Conservation (phyloP, 805 yeast species). For the Yarrowia keelungensis region DNA sequence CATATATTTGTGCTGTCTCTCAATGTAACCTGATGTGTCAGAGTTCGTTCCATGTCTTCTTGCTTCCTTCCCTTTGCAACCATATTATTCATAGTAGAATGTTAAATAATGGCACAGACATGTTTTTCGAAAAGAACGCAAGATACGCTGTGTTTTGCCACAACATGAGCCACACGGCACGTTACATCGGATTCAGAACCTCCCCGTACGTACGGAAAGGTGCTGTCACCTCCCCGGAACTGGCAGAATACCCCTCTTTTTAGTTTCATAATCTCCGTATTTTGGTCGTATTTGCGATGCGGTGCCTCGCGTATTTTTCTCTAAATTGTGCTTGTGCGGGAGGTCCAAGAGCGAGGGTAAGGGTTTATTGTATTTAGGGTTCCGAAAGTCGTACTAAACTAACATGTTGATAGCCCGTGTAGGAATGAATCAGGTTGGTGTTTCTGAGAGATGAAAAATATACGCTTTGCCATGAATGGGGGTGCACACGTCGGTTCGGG, state of each 20-base stretch:
- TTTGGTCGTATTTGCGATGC: conserved; percentile 30
- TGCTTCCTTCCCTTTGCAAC: conserved; percentile 1
- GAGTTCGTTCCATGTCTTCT: conserved; percentile 1
- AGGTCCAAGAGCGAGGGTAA: conserved; percentile 23
- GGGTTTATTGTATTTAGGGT: neutral
- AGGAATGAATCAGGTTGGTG: neutral
- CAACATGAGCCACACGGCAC: no score
- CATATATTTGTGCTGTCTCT: no score
- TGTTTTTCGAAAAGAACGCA: neutral
- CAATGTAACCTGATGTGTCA: neutral
- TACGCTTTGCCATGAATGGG: neutral
- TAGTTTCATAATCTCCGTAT: conserved; percentile 22
- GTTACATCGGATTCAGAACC: no score
- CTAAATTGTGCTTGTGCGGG: conserved; percentile 23
- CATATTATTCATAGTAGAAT: neutral
- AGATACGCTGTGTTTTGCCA: no score
- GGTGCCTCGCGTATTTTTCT: conserved; percentile 32
- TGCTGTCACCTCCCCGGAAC: no score
- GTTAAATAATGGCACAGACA: neutral
- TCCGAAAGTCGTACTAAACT: neutral
- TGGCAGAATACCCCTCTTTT: conserved; percentile 6
- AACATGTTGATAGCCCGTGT: neutral
- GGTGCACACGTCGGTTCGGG: neutral
- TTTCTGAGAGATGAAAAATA: neutral
- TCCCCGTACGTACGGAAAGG: no score